A percentile compares a stretch with the other conserved stretches of the same genome.
Conservation (phyloP, 2,329 filamentous ascomycete species). For the Ophiosphaerella korrae region DNA sequence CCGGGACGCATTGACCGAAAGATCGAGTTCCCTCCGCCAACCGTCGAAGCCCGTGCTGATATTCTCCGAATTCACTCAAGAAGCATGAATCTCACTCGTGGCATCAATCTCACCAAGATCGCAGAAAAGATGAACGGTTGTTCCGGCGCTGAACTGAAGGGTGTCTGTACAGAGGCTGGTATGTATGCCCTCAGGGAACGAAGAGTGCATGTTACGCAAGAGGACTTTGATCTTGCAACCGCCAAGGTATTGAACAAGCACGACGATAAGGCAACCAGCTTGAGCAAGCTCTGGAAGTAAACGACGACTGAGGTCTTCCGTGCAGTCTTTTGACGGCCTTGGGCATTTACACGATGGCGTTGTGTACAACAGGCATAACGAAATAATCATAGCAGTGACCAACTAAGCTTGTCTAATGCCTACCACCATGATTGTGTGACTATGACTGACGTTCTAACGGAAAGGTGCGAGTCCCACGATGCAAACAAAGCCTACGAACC, state of each 20-base stretch:
- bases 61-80: conserved; percentile 97
- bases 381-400: neutral
- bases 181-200: conserved; percentile 97
- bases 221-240: conserved; percentile 97
- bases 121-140: conserved; percentile 99
- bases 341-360: conserved; percentile 3
- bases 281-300: conserved; percentile 86
- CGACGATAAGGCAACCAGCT: conserved; percentile 93
- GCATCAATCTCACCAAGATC: conserved; percentile 97
- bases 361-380: conserved; percentile 24
- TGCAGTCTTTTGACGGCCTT: neutral
- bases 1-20: conserved; percentile 98
- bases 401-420: neutral
- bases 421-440: neutral
- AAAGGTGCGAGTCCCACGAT: too few relatives aligned
- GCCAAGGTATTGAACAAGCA: conserved; percentile 99
- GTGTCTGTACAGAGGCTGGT: conserved; percentile 96
- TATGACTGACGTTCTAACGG: too few relatives aligned
- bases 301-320: neutral
- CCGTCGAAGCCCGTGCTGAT: conserved; percentile 93
- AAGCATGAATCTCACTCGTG: conserved; percentile 97
- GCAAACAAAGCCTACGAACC: too few relatives aligned
- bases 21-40: conserved; percentile 98
- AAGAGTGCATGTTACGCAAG: conserved; percentile 96
- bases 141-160: conserved; percentile 96